Percentiles rank a stretch among this genome's conserved stretches.
Evolutionary conservation across 768 basidiomycete species (phyloP).

Genomic region (Xerocomus brunneocitrinus): DNA sequence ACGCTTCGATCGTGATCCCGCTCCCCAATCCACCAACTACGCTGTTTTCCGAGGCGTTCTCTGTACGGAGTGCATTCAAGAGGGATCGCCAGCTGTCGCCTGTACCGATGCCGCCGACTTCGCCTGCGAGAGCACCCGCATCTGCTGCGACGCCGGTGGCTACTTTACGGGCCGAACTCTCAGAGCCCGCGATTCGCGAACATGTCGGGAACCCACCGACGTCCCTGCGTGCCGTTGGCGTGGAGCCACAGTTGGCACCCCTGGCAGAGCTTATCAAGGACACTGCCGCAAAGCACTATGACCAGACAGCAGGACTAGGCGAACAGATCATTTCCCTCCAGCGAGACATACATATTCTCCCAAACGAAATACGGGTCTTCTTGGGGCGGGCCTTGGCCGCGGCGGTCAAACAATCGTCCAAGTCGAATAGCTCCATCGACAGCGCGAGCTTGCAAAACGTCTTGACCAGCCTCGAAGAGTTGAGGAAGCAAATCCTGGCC

Average conservation of each 20-base stretch:
- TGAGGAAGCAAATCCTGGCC: conserved; percentile 13
- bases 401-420: conserved; percentile 2
- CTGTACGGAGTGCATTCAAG: conserved; percentile 24
- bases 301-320: conserved; percentile 30
- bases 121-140: conserved; percentile 2
- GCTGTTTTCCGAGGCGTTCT: conserved; percentile 6
- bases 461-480: conserved; percentile 12
- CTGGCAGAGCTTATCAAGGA: conserved; percentile 33
- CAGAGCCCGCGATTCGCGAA: conserved; percentile 19
- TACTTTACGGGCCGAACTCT: conserved; percentile 14
- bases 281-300: conserved; percentile 33
- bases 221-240: conserved; percentile 5
- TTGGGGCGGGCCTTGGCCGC: conserved; percentile 8
- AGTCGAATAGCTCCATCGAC: background rate
- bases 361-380: conserved; percentile 21
- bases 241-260: conserved; percentile 22
- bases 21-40: conserved; percentile 16
- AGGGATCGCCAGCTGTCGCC: conserved; percentile 1
- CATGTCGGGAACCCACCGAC: conserved; percentile 14
- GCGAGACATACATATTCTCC: conserved; percentile 27
- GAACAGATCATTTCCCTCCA: conserved; percentile 33
- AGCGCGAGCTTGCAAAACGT: conserved; percentile 4
- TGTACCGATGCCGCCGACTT: conserved; percentile 10
- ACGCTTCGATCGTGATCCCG: conserved; percentile 22
- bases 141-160: background rate